A percentile compares a stretch with the other conserved stretches of the same genome.
Evolutionary conservation across 129 eudicot species (phyloP).

Genomic region (Flaveria ramosissima): DNA sequence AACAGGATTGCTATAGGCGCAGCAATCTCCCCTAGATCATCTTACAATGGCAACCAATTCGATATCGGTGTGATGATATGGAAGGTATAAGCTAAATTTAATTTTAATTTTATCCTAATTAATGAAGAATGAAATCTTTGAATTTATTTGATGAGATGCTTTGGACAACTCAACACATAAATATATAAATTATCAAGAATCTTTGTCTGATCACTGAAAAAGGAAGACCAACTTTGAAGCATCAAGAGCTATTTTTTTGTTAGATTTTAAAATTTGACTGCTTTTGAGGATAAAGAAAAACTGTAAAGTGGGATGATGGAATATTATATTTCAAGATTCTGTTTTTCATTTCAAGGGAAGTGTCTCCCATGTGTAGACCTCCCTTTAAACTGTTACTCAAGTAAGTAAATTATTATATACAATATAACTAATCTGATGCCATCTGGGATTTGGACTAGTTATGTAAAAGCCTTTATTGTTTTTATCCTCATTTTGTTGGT

Average conservation of each 20-base stretch:
- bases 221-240: not conserved
- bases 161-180: conserved; percentile 15
- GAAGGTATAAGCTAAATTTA: conserved; percentile 56
- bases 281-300: conserved; percentile 18
- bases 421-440: conserved; percentile 21
- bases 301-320: conserved; percentile 21
- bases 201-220: conserved; percentile 6
- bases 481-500: conserved; percentile 23
- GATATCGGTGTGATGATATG: conserved; percentile 90
- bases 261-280: conserved; percentile 1
- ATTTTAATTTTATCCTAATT: conserved; percentile 6
- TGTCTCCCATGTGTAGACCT: conserved; percentile 40
- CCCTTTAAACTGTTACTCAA: conserved; percentile 19
- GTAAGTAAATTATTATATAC: conserved; percentile 5
- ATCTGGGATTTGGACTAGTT: conserved; percentile 28
- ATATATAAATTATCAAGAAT: conserved; percentile 17
- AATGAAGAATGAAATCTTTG: not conserved
- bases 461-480: conserved; percentile 27
- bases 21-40: conserved; percentile 89
- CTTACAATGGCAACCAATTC: conserved; percentile 65
- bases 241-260: not conserved
- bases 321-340: conserved; percentile 43
- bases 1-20: conserved; percentile 90
- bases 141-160: conserved; percentile 1
- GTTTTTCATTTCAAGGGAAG: conserved; percentile 28